phyloP scores from a whole-genome alignment of 78 protist species.

The Chrysochromulina parva region DNA sequence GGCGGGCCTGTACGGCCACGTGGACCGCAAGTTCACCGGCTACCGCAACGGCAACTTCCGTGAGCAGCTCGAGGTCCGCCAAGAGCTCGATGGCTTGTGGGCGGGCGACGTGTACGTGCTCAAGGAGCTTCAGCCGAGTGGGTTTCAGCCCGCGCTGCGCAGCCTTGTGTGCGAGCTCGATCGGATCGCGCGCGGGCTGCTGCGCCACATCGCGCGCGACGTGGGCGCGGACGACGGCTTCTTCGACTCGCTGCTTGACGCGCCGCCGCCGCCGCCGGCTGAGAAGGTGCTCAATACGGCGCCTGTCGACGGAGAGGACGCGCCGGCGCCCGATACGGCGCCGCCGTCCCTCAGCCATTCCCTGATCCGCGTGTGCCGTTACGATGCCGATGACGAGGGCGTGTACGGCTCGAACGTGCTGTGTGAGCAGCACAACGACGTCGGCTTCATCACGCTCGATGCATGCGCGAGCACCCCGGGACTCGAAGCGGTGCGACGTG shows the following conservation, averaged over 20 bases:
- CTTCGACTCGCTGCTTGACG: neutral
- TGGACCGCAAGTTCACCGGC: conserved; percentile 23
- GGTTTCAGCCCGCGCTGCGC: too few relatives aligned
- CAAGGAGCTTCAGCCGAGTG: too few relatives aligned
- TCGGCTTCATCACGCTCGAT: neutral
- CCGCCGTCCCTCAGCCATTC: neutral
- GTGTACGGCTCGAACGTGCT: neutral
- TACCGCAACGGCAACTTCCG: neutral
- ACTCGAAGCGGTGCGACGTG: neutral
- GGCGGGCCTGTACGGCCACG: neutral
- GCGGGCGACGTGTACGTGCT: too few relatives aligned
- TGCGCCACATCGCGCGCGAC: neutral
- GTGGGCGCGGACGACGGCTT: neutral
- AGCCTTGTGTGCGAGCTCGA: neutral
- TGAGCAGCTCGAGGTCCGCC: conserved; percentile 25
- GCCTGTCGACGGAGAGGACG: too few relatives aligned
- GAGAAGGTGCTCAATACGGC: too few relatives aligned
- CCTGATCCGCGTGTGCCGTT: neutral
- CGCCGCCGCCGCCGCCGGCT: too few relatives aligned
- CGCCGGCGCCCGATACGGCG: too few relatives aligned
- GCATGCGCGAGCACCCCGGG: neutral
- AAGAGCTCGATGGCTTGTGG: too few relatives aligned
- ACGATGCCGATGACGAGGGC: neutral
- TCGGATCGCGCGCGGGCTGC: neutral
- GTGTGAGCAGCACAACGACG: conserved; percentile 11